Base-by-base conservation (phyloP, 345 rosid genomes). In the Anastatica hierochuntica region DNA sequence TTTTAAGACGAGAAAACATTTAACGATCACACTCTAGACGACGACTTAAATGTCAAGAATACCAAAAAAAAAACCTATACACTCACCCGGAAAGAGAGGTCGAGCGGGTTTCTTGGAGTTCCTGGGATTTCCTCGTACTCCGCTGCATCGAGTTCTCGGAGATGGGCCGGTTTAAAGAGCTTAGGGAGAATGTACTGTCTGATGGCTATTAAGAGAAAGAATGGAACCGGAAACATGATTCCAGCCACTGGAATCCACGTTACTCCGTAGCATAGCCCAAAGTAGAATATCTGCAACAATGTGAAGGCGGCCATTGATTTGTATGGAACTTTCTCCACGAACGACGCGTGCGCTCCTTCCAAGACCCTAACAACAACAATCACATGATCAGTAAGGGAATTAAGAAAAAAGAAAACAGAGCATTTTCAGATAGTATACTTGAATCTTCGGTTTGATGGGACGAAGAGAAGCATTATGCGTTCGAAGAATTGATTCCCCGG, bases 401-500 rank as follows among this genome's bases (percentile, higher is more conserved):
- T n/a, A n/a, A n/a, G 27, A 24, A 3, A 23, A 6, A 10, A 39
- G 43, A n/a, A 4, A 39, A 30, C 59, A 39, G 54, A 21, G 39
- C 13, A 15, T 33, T 42, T n/a, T 26, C 12, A 44, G 53, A 51
- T 6, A 4, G 44, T 14, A 20, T 49, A 62, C 97, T 80, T 85
- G 88, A 76, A 80, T 41, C 82, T 80, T 33, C 88, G 73, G 55
- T 70, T 58, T 8, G 88, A 73, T 27, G 69, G 24, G 29, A 81
- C 68, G 54, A 85, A 79, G 16, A 89, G 88, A 29, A 89, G 77
- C 55, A 79, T 68, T 10, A 76, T 56, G 17, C 97, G 76, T 61
- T 85, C 95, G 76, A 88, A 89, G 65, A 85, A 89, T 7, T 85
- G 95, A 62, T 85, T 89, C 4, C 97, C 95, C 0, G 85, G 94